Percentiles rank a stretch among this genome's conserved stretches.
Evolutionary conservation across 192 early-diverging fungal species (phyloP).

Genomic region (Diversispora eburnea): DNA sequence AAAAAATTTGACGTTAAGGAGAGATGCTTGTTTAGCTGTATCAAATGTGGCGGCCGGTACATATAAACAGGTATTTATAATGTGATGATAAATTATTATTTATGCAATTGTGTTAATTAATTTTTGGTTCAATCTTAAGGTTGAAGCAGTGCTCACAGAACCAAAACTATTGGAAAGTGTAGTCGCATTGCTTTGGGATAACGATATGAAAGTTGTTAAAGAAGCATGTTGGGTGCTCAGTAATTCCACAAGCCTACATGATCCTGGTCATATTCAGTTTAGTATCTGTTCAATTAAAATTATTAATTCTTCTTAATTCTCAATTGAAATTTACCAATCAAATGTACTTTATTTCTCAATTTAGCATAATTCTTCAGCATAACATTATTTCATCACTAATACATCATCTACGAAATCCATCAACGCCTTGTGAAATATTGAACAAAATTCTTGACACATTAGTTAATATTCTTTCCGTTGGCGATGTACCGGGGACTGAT

Average conservation of each 20-base stretch:
- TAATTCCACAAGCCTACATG: constrained; percentile 12
- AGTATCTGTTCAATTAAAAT: background rate
- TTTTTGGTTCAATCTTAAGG: background rate
- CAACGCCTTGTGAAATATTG: constrained; percentile 13
- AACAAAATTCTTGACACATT: constrained; percentile 19
- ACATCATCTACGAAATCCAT: constrained; percentile 14
- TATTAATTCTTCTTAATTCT: background rate
- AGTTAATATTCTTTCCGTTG: constrained; percentile 19
- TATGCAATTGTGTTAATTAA: background rate
- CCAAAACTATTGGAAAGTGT: constrained; percentile 3
- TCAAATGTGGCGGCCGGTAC: constrained; percentile 17
- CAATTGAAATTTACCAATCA: too few relatives aligned
- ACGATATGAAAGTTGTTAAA: constrained; percentile 13
- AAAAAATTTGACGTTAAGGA: constrained; percentile 12
- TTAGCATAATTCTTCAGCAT: constrained; percentile 14
- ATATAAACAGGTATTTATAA: constrained; percentile 13
- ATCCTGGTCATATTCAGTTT: constrained; percentile 5
- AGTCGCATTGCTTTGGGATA: constrained; percentile 19
- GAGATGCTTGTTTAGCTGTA: constrained; percentile 18
- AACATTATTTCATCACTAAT: constrained; percentile 5
- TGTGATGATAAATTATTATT: background rate
- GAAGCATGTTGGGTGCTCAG: constrained; percentile 22
- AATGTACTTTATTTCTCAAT: background rate
- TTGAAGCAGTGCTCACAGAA: constrained; percentile 6
- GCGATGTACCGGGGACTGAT: background rate